phyloP scores from a whole-genome alignment of 2,329 filamentous ascomycete species.

The Lachnellula cervina region DNA sequence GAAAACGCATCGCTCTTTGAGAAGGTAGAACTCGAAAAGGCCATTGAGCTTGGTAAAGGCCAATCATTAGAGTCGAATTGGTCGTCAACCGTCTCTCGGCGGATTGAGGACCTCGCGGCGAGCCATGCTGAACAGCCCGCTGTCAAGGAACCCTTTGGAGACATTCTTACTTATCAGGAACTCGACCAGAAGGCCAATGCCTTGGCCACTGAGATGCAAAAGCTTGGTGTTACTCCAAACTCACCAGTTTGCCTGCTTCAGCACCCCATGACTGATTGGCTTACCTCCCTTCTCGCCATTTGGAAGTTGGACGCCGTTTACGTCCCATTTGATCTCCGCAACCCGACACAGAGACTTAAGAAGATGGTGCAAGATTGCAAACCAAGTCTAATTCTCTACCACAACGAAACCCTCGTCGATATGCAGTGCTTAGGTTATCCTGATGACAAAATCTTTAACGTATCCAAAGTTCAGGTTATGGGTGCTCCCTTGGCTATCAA shows the following conservation, averaged over 20 bases:
- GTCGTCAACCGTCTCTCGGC: neutral
- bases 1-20: neutral
- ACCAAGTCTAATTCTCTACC: neutral
- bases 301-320: neutral
- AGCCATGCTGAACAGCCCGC: neutral
- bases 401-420: neutral
- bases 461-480: neutral
- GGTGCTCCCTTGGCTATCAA: too few species aligned
- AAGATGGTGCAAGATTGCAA: neutral
- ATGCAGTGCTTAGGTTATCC: neutral
- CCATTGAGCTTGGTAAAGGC: neutral
- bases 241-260: neutral
- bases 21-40: neutral
- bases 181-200: neutral
- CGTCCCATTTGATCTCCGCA: neutral
- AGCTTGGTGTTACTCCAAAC: neutral
- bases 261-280: neutral
- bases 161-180: neutral
- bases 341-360: neutral
- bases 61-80: neutral
- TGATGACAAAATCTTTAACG: neutral
- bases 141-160: neutral
- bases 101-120: neutral
- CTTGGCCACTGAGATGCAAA: neutral
- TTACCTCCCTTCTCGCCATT: neutral